These are phyloP conservation scores for Abrus precatorius DNA, from an alignment of 306 rosid genomes.

Conservation along the genomic window DNA sequence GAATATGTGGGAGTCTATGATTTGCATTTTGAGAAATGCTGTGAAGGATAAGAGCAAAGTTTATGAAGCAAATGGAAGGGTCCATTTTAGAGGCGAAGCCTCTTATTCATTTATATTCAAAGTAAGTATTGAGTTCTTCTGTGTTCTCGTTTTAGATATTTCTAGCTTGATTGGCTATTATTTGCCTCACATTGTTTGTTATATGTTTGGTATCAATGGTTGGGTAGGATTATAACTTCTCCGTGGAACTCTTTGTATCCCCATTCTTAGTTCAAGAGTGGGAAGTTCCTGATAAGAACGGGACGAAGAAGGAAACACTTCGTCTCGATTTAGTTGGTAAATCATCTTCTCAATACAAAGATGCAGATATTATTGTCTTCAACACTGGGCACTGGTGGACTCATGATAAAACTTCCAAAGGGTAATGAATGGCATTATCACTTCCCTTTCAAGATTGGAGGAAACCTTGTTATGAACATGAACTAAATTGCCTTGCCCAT, in stretches of 20 bases:
- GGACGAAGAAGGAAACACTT: constrained; percentile 84
- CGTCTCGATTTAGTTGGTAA: constrained; percentile 89
- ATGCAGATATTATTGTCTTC: constrained; percentile 84
- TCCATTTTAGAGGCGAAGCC: constrained; percentile 85
- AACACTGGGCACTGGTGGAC: constrained; percentile 99
- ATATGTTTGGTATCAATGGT: constrained; percentile 22
- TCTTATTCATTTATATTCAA: constrained; percentile 85
- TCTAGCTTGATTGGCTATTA: constrained; percentile 21
- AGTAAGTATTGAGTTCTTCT: constrained; percentile 51
- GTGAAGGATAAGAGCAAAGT: constrained; percentile 69
- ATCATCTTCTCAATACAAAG: constrained; percentile 72
- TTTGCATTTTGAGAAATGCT: constrained; percentile 86
- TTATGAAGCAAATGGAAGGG: constrained; percentile 84
- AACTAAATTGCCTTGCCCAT: constrained; percentile 27
- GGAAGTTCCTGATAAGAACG: constrained; percentile 76
- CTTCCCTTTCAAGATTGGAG: not conserved
- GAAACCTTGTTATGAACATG: constrained; percentile 11
- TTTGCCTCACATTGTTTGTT: constrained; percentile 8
- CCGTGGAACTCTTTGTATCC: constrained; percentile 91
- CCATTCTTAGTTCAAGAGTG: constrained; percentile 97
- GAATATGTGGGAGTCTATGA: constrained; percentile 98
- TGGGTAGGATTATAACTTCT: constrained; percentile 75
- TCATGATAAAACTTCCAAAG: constrained; percentile 91
- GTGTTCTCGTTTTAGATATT: not conserved
- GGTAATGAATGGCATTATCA: constrained; percentile 57